A percentile compares a stretch with the other conserved stretches of the same genome.
Conservation (phyloP, 257 asterid genomes). For the Ocimum tenuiflorum region DNA sequence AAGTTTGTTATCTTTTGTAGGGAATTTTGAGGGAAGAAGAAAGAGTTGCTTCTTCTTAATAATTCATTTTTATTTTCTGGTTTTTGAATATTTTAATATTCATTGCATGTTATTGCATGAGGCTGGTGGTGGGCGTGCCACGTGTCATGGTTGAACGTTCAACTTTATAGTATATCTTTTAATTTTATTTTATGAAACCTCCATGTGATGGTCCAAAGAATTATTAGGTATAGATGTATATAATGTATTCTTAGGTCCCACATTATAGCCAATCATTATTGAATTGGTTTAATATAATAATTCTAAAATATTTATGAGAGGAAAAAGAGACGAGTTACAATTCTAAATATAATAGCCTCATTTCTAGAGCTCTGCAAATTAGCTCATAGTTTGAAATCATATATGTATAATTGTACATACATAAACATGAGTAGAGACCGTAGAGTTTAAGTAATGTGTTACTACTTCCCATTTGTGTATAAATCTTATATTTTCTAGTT, state of each 20-base stretch:
- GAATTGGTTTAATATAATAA: neutral
- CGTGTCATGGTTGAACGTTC: constrained; percentile 23
- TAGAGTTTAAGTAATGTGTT: too few species aligned
- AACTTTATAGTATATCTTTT: neutral
- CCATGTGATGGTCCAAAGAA: constrained; percentile 12
- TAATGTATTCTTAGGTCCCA: neutral
- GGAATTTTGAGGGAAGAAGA: neutral
- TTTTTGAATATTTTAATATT: neutral
- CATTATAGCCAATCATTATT: neutral
- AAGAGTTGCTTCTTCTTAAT: neutral
- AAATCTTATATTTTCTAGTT: too few species aligned
- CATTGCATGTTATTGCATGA: constrained; percentile 11
- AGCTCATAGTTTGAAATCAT: too few species aligned
- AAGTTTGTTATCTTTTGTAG: constrained; percentile 4
- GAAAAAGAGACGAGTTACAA: too few species aligned
- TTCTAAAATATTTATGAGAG: neutral
- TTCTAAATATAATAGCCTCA: too few species aligned
- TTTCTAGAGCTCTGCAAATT: too few species aligned
- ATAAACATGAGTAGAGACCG: too few species aligned
- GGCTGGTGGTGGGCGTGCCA: constrained; percentile 13
- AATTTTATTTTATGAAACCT: neutral
- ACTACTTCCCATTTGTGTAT: too few species aligned
- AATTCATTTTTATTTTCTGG: neutral
- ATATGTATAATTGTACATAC: too few species aligned
- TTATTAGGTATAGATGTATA: neutral